phyloP scores from a whole-genome alignment of 176 grass and related monocot species.

The Carex myosuroides region DNA sequence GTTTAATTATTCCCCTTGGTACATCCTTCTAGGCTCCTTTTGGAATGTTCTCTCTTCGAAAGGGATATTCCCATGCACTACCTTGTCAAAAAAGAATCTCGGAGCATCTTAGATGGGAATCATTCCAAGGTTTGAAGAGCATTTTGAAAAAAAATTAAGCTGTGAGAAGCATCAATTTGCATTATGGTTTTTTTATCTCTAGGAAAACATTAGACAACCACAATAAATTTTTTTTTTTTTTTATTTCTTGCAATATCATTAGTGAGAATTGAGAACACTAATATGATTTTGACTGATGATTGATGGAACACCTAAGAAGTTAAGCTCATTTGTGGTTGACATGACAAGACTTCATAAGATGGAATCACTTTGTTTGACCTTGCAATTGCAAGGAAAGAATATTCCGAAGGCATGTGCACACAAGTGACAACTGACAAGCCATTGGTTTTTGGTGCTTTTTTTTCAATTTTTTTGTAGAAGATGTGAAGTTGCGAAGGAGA shows the following conservation, averaged over 20 bases:
- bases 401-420: neutral
- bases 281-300: neutral
- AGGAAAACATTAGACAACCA: neutral
- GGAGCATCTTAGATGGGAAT: neutral
- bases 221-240: neutral
- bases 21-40: neutral
- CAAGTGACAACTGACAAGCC: neutral
- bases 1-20: neutral
- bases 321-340: neutral
- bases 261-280: neutral
- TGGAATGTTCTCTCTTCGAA: constrained; percentile 20
- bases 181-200: neutral
- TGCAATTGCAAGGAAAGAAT: constrained; percentile 7
- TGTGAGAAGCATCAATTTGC: neutral
- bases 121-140: neutral
- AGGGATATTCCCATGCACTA: constrained; percentile 16
- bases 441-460: neutral
- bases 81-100: constrained; percentile 8
- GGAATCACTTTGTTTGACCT: neutral
- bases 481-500: too few species aligned
- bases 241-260: neutral
- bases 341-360: neutral
- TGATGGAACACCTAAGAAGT: neutral
- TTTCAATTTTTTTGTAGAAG: too few species aligned
- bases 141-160: neutral